Percentiles rank a stretch among this genome's conserved stretches.
phyloP scores from a whole-genome alignment of 345 rosid species.

The Zanthoxylum bungeanum region DNA sequence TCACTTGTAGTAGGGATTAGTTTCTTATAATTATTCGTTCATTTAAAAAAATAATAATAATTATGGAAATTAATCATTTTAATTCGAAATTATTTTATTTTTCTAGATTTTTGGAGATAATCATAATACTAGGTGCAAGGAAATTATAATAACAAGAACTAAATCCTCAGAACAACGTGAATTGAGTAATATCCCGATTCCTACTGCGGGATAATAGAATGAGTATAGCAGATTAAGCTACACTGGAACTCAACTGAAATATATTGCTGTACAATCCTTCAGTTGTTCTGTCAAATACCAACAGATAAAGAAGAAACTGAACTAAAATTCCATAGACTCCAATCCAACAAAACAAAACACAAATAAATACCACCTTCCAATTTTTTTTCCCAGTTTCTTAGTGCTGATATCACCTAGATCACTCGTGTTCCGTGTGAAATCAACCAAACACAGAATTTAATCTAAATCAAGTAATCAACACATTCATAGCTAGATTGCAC shows the following conservation, averaged over 20 bases:
- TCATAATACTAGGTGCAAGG: neutral
- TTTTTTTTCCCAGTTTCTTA: neutral
- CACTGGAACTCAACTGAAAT: neutral
- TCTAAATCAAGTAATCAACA: no score
- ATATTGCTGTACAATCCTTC: neutral
- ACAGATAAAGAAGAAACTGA: neutral
- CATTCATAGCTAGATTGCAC: no score
- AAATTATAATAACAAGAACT: neutral
- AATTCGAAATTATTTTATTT: neutral
- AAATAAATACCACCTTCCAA: neutral
- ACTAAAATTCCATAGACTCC: neutral
- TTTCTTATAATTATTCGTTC: neutral
- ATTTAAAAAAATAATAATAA: neutral
- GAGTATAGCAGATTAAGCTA: neutral
- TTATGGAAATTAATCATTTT: no score
- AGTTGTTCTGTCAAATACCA: neutral
- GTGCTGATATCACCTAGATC: neutral
- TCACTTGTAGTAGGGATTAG: neutral
- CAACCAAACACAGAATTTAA: neutral
- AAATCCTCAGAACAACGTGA: no score
- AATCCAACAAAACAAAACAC: slow-evolving; percentile 7
- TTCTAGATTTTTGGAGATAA: neutral
- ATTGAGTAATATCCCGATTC: no score
- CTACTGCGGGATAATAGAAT: neutral
- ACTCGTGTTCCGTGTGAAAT: neutral